A percentile compares a stretch with the other conserved stretches of the same genome.
These are phyloP conservation scores for Ampelomyces quisqualis DNA, from an alignment of 2,329 filamentous ascomycete genomes.

Conservation along the genomic window DNA sequence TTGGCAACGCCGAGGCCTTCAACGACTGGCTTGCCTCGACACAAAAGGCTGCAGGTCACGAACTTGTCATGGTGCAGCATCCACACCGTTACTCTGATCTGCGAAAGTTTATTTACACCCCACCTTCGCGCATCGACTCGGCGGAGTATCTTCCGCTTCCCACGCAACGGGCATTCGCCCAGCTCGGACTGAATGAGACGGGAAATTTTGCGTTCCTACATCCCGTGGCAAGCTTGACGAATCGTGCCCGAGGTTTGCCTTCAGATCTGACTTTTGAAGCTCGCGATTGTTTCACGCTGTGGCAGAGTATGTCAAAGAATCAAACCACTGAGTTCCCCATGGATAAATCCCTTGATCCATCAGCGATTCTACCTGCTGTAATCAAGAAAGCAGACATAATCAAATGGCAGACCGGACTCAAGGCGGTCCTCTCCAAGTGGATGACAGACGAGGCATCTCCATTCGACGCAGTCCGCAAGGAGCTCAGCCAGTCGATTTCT, in stretches of 20 bases:
- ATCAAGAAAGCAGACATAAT: constrained; percentile 67
- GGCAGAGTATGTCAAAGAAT: constrained; percentile 62
- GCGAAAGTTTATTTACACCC: constrained; percentile 69
- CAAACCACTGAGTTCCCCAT: constrained; percentile 56
- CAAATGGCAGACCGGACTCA: constrained; percentile 64
- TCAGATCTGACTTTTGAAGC: constrained; percentile 70
- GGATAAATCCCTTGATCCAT: constrained; percentile 53
- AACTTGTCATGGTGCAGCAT: constrained; percentile 69
- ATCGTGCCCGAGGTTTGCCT: constrained; percentile 63
- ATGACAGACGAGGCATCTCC: constrained; percentile 58
- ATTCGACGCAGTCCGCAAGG: constrained; percentile 53
- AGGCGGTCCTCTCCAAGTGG: constrained; percentile 60
- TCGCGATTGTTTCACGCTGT: constrained; percentile 67
- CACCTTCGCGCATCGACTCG: constrained; percentile 42
- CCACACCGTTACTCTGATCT: constrained; percentile 72
- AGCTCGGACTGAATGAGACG: constrained; percentile 52
- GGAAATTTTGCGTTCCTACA: constrained; percentile 63
- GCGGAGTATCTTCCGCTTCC: constrained; percentile 55
- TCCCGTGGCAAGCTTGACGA: constrained; percentile 63
- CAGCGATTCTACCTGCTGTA: constrained; percentile 52
- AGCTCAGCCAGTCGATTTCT: constrained; percentile 37
- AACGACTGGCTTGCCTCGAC: constrained; percentile 65
- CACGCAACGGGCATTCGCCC: constrained; percentile 34
- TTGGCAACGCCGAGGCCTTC: constrained; percentile 73
- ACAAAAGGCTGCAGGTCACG: constrained; percentile 62